These are phyloP conservation scores for Apostasia ramifera DNA, from an alignment of 106 monocot species.

Conservation along the genomic window DNA sequence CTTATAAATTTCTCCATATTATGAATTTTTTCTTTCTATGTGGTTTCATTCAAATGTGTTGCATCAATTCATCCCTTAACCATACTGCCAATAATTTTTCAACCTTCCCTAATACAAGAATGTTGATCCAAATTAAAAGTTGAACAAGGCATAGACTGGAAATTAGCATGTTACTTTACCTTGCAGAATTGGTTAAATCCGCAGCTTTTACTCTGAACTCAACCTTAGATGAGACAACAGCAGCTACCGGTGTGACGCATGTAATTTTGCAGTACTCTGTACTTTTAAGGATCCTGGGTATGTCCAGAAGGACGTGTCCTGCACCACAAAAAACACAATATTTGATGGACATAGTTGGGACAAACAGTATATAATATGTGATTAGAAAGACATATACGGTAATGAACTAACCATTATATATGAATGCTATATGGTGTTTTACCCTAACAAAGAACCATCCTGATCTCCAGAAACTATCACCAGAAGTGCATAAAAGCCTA, in stretches of 20 bases:
- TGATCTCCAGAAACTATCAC: constrained; percentile 58
- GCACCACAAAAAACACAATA: constrained; percentile 5
- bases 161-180: constrained; percentile 12
- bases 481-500: constrained; percentile 42
- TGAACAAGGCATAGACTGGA: background rate
- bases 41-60: too few species aligned
- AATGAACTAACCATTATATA: constrained; percentile 50
- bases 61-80: too few species aligned
- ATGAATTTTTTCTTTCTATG: too few species aligned
- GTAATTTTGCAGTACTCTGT: constrained; percentile 30
- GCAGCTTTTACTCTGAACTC: constrained; percentile 63
- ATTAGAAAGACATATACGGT: background rate
- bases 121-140: too few species aligned
- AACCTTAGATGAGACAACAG: constrained; percentile 36
- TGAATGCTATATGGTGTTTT: constrained; percentile 50
- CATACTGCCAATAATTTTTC: too few species aligned
- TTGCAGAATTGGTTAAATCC: constrained; percentile 33
- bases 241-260: constrained; percentile 63
- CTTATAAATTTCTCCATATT: too few species aligned
- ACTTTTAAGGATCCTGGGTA: constrained; percentile 19
- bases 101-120: too few species aligned
- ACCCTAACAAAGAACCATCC: constrained; percentile 74
- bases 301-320: constrained; percentile 56
- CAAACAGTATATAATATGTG: too few species aligned
- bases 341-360: too few species aligned